A percentile compares a stretch with the other conserved stretches of the same genome.
Conservation (phyloP, 768 basidiomycete genomes). For the Pholiota conissans region DNA sequence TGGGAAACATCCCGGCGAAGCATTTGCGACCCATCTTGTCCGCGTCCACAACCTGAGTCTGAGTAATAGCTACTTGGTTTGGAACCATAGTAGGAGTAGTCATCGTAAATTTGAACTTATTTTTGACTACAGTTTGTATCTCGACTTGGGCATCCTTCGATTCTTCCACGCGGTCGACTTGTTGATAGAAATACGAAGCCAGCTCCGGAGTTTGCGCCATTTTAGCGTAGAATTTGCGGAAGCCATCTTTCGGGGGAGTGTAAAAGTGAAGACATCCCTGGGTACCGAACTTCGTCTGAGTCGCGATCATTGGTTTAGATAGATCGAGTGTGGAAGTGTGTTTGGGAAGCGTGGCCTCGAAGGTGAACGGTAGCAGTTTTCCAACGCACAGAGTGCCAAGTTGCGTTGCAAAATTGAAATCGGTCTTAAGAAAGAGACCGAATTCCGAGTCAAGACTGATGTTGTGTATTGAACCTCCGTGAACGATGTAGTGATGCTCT, state of each 20-base stretch:
- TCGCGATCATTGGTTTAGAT: background rate
- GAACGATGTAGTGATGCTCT: background rate
- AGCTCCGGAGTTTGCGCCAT: too few relatives aligned
- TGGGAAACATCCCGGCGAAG: background rate
- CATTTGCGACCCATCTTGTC: background rate
- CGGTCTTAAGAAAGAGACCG: background rate
- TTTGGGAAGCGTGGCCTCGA: background rate
- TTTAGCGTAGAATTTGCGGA: background rate
- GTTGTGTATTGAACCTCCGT: background rate
- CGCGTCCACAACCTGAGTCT: background rate
- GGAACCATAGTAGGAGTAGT: background rate
- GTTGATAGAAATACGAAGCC: too few relatives aligned
- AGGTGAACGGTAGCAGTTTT: background rate
- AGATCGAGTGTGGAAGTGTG: background rate
- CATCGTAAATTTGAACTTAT: background rate
- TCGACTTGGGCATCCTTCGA: background rate
- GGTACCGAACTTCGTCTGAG: background rate
- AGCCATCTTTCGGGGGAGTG: background rate
- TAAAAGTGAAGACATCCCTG: background rate
- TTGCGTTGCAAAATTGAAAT: background rate
- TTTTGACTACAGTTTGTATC: background rate
- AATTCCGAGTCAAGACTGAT: background rate
- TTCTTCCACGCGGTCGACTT: background rate
- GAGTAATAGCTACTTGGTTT: background rate
- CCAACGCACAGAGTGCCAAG: background rate